Evolutionary conservation across 306 rosid genomes (phyloP), one percentile per base, ranked within the genome.

Genomic region (Rosa persica): DNA sequence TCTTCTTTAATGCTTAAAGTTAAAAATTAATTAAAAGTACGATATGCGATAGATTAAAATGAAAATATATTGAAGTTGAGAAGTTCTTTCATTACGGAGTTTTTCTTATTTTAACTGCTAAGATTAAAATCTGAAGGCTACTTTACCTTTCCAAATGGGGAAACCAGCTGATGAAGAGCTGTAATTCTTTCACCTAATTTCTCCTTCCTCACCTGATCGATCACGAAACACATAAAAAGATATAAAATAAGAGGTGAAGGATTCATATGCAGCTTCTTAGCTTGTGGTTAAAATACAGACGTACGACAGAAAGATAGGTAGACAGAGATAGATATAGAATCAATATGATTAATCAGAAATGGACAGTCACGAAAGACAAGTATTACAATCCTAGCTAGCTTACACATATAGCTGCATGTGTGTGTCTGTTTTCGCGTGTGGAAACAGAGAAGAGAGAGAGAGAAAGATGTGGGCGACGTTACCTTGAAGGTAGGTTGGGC

Each of bases 181-280:
- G 99, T 90, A 79, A 96, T 89, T 93, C 99, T 96, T 83, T 96
- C 99, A 76, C 99, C 99, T 83, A 96, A 87, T 89, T 96, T 96
- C 88, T 96, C 99, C 96, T 96, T 96, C 91, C 99, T 87, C 65
- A 93, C 99, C 99, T 96, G 88, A 78, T 52, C 81, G 62, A 69
- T 61, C 65, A 64, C 2, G 4, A 65, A 7, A 44, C 23, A 12
- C 12, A 46, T 1, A 6, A 11, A 73, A 65, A 55, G 57, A 47
- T 68, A 74, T 47, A 2, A 46, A 55, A 58, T 44, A 46, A 78
- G 67, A 58, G 76, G 47, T 67, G 52, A 22, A 69, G 38, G 64
- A 66, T 40, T 27, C 38, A 12, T 58, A 47, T 66, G 48, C 43
- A 55, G 61, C 22, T 65, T 17, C 27, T 57, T 58, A 25, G 16